Evolutionary conservation across 225 moss, liverwort and hornwort species (phyloP), one percentile per base, ranked within the genome.

Genomic region (Pseudisothecium myosuroides): DNA sequence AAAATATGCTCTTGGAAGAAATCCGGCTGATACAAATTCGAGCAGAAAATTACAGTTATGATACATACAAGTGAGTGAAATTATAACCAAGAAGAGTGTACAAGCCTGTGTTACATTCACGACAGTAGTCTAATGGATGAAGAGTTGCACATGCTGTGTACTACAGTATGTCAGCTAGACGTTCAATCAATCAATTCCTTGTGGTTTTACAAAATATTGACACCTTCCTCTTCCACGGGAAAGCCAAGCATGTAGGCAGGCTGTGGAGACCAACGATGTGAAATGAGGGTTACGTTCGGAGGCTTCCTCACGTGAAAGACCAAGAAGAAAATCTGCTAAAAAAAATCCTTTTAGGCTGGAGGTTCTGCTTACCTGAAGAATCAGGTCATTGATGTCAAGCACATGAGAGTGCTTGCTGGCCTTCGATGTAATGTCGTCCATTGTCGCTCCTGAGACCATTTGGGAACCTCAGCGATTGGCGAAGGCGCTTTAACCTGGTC

Each of bases 301-400:
- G 34, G 90, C 88, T 86, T 95, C 92, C 84, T 95, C 92, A 34
- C 88, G 96, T 49, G 90, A 91, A 60, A 97, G 97, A 82, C 93
- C 93, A 32, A 95, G 92, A 69, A 95, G 89, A 87, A 95, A 95
- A 84, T 95, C 94, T 49, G 94, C 93, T n/a, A 7, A 15, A 17
- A 52, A 95, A 92, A 76, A 93, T 88, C 71, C 88, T 92, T 83
- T 94, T 92, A 74, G 91, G 93, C 29, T 43, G 93, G 94, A 93
- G 95, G 93, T 88, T 97, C 95, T 50, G 95, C 95, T 75, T 97
- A 94, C 58, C 94, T 93, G 22, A 95, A 93, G 81, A 96, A 96
- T 20, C 20, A 75, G 49, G 91, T 97, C 91, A 85, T 95, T 95
- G 85, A 94, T 96, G 91, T 94, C 94, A 67, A 96, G 95, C 39